Evolutionary conservation across 176 grass and related monocot species (phyloP).

Genomic region (Avena eriantha): DNA sequence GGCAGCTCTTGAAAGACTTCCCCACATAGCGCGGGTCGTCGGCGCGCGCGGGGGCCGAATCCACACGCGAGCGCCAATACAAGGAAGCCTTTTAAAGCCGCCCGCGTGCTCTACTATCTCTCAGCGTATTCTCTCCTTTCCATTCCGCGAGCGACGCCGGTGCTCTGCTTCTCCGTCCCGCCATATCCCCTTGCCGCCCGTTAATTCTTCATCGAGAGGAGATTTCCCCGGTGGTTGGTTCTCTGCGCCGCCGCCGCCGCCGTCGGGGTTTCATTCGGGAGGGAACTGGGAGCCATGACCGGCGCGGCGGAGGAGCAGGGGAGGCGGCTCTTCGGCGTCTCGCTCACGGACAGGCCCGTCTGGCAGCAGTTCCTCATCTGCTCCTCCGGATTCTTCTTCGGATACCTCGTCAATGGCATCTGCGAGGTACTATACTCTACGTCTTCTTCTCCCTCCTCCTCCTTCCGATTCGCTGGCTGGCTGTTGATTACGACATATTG

Average conservation of each 20-base stretch:
- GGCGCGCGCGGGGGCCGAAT: not conserved
- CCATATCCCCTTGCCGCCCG: not conserved
- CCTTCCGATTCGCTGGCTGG: not conserved
- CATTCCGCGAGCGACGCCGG: no score
- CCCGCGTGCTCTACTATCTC: not conserved
- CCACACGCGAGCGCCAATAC: not conserved
- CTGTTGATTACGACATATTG: not conserved
- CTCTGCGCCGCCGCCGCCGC: not conserved
- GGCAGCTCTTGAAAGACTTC: not conserved
- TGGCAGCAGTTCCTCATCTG: constrained; percentile 98
- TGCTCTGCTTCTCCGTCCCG: not conserved
- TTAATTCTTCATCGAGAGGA: not conserved
- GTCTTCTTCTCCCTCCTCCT: not conserved
- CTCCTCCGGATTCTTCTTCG: constrained; percentile 91
- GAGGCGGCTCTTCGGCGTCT: constrained; percentile 73
- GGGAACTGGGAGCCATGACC: constrained; percentile 21
- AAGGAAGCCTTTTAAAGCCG: not conserved
- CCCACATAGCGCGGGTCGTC: not conserved
- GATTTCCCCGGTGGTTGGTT: not conserved
- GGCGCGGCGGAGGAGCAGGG: constrained; percentile 65
- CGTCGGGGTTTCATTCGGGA: not conserved
- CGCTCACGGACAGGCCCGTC: constrained; percentile 66
- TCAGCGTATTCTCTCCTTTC: not conserved
- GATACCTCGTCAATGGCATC: constrained; percentile 95
- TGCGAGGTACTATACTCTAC: constrained; percentile 60